Evolutionary conservation across 2,329 filamentous ascomycete species (phyloP).

Genomic region (Cladobotryum mycophilum): DNA sequence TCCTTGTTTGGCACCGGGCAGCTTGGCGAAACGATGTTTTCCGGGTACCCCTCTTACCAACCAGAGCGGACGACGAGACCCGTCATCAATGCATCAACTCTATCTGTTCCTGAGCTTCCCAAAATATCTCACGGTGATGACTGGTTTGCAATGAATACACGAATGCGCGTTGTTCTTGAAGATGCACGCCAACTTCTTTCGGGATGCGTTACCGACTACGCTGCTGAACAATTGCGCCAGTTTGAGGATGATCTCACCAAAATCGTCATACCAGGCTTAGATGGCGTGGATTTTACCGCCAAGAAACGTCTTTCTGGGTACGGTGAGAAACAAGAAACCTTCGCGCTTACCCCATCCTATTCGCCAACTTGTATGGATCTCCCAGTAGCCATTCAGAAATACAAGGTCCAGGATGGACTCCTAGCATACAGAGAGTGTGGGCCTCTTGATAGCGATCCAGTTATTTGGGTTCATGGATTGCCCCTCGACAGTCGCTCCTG

Average conservation of each 20-base stretch:
- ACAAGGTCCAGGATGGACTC: no score
- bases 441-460: no score
- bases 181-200: slow-evolving; percentile 1
- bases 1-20: not conserved
- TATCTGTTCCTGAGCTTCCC: not conserved
- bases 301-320: not conserved
- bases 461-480: no score
- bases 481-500: no score
- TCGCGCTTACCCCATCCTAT: no score
- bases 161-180: slow-evolving; percentile 1
- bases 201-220: slow-evolving; percentile 1
- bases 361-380: no score
- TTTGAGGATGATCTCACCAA: not conserved
- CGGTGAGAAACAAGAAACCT: not conserved
- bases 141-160: not conserved
- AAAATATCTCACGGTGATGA: not conserved
- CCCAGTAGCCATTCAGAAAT: no score
- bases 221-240: not conserved
- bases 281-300: not conserved
- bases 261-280: not conserved
- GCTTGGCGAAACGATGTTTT: slow-evolving; percentile 2
- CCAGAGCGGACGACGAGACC: not conserved
- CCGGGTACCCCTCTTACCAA: slow-evolving; percentile 1
- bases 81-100: not conserved
- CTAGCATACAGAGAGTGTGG: no score